Base-by-base conservation (phyloP, 306 rosid genomes). In the Cucurbita ficifolia region DNA sequence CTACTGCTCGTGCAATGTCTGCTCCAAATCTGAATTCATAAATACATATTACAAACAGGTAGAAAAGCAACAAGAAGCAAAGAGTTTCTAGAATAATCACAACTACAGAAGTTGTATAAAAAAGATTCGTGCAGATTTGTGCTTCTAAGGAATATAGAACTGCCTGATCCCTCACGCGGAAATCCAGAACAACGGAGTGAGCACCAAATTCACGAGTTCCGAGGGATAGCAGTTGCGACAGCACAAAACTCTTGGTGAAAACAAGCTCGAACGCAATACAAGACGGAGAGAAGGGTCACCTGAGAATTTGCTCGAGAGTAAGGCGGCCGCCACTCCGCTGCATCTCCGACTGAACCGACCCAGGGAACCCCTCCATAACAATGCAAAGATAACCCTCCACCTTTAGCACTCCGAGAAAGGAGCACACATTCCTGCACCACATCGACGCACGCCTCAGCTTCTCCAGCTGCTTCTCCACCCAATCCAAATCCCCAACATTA, bases 391-490 rank as follows among this genome's bases (percentile, higher is more conserved):
- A 77, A 46, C 88, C 95, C 8, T 91, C 97, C 84, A 82, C 33
- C 75, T 79, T 91, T 78, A 79, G 71, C 22, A 88, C 85, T 46
- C 96, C 99, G 83, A 91, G 97, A 81, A 95, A 95, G 4, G 96
- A 87, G 50, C 99, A 95, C 24, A 95, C 92, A 81, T 95, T 95
- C 80, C 99, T 77, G 56, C 99, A 95, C 99, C 99, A 95, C 96
- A 95, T 86, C n/a, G 99, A 91, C 7, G 96, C 92, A 33, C 92
- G 86, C 60, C 96, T 88, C 90, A 95, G 77, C 81, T 82, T 85
- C 76, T 91, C 97, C 16, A 95, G 79, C 77, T 89, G 89, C 75
- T 86, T 96, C 73, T 81, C 82, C 78, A 89, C 89, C 97, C 96
- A 91, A 68, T 95, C 99, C 83, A 89, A 82, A 82, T 88, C 90